phyloP scores from a whole-genome alignment of 164 flowering plant genomes.

The Kalanchoe fedtschenkoi region DNA sequence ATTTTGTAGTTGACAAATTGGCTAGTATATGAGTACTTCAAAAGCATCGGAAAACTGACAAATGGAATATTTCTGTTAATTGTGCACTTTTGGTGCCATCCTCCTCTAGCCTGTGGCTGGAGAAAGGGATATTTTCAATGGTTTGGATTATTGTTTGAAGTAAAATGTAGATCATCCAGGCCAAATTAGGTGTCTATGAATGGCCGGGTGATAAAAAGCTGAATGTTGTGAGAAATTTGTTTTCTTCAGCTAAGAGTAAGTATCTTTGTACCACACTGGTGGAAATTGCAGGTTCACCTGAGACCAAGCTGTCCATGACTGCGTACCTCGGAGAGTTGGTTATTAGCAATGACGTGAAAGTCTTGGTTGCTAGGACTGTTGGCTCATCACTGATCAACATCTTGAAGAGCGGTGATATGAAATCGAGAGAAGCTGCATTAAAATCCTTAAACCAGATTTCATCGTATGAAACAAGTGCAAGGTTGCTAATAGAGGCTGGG shows the following conservation, averaged over 20 bases:
- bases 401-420: constrained; percentile 53
- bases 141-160: too few species aligned
- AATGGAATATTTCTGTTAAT: too few species aligned
- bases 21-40: too few species aligned
- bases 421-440: constrained; percentile 77
- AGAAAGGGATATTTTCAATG: too few species aligned
- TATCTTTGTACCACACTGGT: neutral
- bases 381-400: constrained; percentile 63
- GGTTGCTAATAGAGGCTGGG: constrained; percentile 66
- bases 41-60: too few species aligned
- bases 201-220: too few species aligned
- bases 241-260: neutral
- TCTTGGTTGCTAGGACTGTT: constrained; percentile 58
- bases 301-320: constrained; percentile 82
- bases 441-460: constrained; percentile 87
- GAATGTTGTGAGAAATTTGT: neutral
- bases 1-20: too few species aligned
- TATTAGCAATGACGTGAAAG: constrained; percentile 73
- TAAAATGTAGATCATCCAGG: too few species aligned
- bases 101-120: too few species aligned
- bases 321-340: constrained; percentile 70
- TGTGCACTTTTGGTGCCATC: too few species aligned
- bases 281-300: constrained; percentile 56
- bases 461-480: constrained; percentile 67
- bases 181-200: too few species aligned